A percentile compares a stretch with the other conserved stretches of the same genome.
Conservation (phyloP, 257 asterid species). For the Henckelia pumila region DNA sequence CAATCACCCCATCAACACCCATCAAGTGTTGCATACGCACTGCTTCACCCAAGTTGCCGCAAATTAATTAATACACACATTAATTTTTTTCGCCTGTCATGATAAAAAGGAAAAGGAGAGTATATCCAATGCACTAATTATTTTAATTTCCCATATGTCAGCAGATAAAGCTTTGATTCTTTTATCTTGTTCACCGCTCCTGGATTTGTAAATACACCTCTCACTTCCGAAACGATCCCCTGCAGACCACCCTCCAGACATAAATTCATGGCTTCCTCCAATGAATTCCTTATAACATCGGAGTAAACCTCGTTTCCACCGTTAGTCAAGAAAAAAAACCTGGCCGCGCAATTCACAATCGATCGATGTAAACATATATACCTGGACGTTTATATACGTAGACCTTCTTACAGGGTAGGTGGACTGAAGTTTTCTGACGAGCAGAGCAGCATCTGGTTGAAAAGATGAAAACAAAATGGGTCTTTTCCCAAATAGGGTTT, state of each 20-base stretch:
- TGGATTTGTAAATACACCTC: conserved; percentile 72
- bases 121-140: conserved; percentile 33
- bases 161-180: conserved; percentile 62
- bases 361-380: too few relatives aligned
- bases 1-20: conserved; percentile 95
- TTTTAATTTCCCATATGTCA: conserved; percentile 88
- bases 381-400: not conserved
- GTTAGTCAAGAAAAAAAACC: conserved; percentile 87
- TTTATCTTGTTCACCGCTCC: conserved; percentile 70
- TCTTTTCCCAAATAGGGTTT: conserved; percentile 60
- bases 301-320: conserved; percentile 72
- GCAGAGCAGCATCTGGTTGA: conserved; percentile 87
- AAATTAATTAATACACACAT: not conserved
- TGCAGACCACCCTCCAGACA: conserved; percentile 82
- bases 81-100: not conserved
- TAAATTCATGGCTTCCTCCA: conserved; percentile 78
- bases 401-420: conserved; percentile 58
- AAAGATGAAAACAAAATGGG: conserved; percentile 71
- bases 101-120: not conserved
- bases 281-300: conserved; percentile 70
- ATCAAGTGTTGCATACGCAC: conserved; percentile 83
- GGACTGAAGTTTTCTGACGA: conserved; percentile 59
- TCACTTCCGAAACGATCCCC: conserved; percentile 88
- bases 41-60: conserved; percentile 78
- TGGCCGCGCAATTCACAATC: too few relatives aligned